Evolutionary conservation across 202 grass and related monocot species (phyloP).

Genomic region (Setaria italica): DNA sequence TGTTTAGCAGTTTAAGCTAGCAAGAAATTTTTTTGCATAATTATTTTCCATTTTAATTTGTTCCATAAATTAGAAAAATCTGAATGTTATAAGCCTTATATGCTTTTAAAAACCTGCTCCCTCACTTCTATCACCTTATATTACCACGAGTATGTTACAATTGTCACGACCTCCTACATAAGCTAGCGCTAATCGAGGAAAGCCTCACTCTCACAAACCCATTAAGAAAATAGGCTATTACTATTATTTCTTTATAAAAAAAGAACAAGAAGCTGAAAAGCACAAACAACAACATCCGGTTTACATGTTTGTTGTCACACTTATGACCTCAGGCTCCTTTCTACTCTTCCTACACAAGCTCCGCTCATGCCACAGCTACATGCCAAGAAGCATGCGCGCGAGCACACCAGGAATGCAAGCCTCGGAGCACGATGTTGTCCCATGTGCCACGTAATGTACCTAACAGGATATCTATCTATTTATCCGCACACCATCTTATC

Average conservation of each 20-base stretch:
- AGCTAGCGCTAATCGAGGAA: neutral
- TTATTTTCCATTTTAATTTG: no score
- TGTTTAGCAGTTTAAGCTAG: no score
- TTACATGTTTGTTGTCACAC: neutral
- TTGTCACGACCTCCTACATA: constrained; percentile 23
- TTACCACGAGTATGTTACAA: constrained; percentile 5
- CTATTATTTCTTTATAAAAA: neutral
- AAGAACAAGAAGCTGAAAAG: constrained; percentile 4
- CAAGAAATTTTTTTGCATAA: no score
- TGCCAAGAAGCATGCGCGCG: neutral
- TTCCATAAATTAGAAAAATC: no score
- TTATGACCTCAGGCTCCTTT: neutral
- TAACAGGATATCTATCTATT: neutral
- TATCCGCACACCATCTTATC: neutral
- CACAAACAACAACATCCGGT: neutral
- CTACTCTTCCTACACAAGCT: constrained; percentile 25
- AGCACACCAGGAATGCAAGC: neutral
- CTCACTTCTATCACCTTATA: no score
- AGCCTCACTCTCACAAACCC: neutral
- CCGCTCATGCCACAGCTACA: neutral
- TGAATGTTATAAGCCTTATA: no score
- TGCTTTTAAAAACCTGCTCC: no score
- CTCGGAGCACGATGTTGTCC: neutral
- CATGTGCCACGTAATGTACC: no score
- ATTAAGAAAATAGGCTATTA: neutral